These are phyloP conservation scores for Cercis canadensis DNA, from an alignment of 306 rosid species.

Conservation along the genomic window DNA sequence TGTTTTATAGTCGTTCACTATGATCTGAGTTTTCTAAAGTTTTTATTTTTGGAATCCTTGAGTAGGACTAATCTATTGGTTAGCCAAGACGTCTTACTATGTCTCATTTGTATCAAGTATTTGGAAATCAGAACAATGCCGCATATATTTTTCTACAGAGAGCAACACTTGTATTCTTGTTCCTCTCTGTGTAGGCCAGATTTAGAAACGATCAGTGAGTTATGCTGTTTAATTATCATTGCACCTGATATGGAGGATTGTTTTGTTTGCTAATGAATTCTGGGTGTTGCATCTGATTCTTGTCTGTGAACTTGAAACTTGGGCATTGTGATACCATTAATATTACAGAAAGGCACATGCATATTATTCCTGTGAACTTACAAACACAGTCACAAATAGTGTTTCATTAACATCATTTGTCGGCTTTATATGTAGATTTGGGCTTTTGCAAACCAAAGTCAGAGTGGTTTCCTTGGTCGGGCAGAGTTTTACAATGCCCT, in stretches of 20 bases:
- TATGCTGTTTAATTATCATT: neutral
- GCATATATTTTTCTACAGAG: neutral
- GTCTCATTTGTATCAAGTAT: neutral
- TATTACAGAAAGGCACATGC: neutral
- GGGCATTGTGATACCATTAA: neutral
- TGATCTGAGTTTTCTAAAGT: neutral
- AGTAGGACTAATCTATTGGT: too few species aligned
- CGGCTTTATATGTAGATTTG: slow-evolving; percentile 71
- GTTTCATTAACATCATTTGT: slow-evolving; percentile 20
- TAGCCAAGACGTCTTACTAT: too few species aligned
- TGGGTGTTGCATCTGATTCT: neutral
- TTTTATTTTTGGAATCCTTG: neutral
- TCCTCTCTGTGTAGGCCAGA: slow-evolving; percentile 6
- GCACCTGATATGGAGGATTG: neutral
- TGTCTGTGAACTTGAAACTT: neutral
- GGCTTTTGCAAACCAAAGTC: slow-evolving; percentile 79
- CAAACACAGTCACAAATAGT: neutral
- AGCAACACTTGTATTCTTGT: neutral
- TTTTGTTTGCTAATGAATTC: neutral
- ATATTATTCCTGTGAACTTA: slow-evolving; percentile 6
- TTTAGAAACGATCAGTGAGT: neutral
- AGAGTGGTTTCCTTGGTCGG: slow-evolving; percentile 81
- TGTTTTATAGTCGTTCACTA: neutral
- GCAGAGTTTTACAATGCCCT: slow-evolving; percentile 97
- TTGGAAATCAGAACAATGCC: neutral